Evolutionary conservation across 192 early-diverging fungal species (phyloP).

Genomic region (Coemansia sp.): DNA sequence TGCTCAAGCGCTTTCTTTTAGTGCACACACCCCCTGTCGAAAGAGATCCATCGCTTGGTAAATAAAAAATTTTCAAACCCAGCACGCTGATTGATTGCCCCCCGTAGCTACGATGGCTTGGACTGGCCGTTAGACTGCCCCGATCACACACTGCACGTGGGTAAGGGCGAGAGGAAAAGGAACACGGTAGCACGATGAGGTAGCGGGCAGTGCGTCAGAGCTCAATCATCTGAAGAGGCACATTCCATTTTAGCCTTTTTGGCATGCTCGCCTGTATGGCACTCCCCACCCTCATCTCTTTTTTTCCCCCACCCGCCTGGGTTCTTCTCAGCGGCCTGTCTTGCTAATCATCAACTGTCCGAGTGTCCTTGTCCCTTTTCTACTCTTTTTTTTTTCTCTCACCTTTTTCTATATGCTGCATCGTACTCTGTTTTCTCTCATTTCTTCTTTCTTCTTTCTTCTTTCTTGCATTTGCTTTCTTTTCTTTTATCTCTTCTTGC

Average conservation of each 20-base stretch:
- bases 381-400: not conserved
- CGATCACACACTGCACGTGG: not conserved
- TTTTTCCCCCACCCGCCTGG: not conserved
- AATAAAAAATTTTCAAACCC: slow-evolving; percentile 8
- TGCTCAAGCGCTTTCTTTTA: not conserved
- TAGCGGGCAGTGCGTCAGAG: not conserved
- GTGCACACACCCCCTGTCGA: not conserved
- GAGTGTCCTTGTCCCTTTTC: not conserved
- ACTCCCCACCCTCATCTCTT: not conserved
- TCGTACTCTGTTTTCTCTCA: not conserved
- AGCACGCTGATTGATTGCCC: slow-evolving; percentile 3
- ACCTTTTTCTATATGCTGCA: not conserved
- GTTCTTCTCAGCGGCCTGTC: not conserved
- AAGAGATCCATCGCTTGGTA: not conserved
- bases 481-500: not conserved
- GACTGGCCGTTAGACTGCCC: not conserved
- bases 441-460: not conserved
- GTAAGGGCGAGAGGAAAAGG: not conserved
- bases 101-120: not conserved
- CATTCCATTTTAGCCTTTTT: not conserved
- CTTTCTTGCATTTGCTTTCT: not conserved
- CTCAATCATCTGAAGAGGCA: not conserved
- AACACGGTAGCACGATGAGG: not conserved
- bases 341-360: slow-evolving; percentile 1
- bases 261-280: not conserved